Conservation (phyloP, 1,284 basidiomycete species). For the Pyrrhoderma lamaoense region DNA sequence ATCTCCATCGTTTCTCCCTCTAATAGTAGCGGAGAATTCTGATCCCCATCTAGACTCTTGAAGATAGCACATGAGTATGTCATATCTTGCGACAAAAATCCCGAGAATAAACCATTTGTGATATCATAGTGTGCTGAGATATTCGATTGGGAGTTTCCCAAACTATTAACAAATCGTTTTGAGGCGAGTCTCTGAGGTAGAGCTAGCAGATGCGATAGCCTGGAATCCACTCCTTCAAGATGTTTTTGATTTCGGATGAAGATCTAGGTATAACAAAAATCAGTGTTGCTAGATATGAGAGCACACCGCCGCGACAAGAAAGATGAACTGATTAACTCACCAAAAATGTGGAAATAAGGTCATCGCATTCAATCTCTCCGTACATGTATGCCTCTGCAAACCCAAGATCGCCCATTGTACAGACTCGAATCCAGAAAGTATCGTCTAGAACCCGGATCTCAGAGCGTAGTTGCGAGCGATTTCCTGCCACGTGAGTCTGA, state of each 20-base stretch:
- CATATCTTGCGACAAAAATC: conserved; percentile 72
- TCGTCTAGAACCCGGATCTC: conserved; percentile 28
- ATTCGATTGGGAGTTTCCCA: conserved; percentile 59
- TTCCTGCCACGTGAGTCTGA: too few relatives aligned
- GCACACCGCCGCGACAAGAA: too few relatives aligned
- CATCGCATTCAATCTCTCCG: conserved; percentile 60
- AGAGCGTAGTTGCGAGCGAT: too few relatives aligned
- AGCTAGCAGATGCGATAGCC: conserved; percentile 21
- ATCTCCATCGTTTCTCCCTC: conserved; percentile 22
- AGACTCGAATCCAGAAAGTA: conserved; percentile 61
- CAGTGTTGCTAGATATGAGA: too few relatives aligned
- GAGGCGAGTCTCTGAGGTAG: conserved; percentile 50
- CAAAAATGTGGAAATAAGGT: conserved; percentile 55
- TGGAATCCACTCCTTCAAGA: conserved; percentile 39
- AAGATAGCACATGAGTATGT: conserved; percentile 77
- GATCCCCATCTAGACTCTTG: conserved; percentile 54
- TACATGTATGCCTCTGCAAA: conserved; percentile 74
- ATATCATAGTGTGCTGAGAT: conserved; percentile 74
- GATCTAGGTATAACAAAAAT: too few relatives aligned
- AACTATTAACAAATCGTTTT: conserved; percentile 11
- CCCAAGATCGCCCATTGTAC: conserved; percentile 58
- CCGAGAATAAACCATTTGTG: conserved; percentile 52
- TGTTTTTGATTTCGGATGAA: conserved; percentile 57
- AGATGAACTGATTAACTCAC: conserved; percentile 32
- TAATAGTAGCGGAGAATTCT: too few relatives aligned